Evolutionary conservation across 768 basidiomycete species (phyloP).

Genomic region (Lentinula sp.): DNA sequence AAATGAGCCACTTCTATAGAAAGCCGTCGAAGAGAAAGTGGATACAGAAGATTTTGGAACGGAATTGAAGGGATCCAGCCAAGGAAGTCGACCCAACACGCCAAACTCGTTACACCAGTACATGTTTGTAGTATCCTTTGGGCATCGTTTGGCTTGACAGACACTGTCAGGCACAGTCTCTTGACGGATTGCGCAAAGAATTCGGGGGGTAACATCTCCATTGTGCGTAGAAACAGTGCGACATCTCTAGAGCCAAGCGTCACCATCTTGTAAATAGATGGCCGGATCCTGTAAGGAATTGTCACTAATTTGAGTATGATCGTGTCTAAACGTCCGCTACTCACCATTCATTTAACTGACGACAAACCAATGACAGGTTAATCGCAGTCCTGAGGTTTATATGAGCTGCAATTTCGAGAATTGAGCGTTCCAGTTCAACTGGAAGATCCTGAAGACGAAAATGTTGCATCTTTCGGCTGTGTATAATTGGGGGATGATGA

Average conservation of each 20-base stretch:
- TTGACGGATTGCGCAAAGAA: constrained; percentile 33
- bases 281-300: constrained; percentile 26
- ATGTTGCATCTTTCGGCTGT: neutral
- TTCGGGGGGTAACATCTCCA: constrained; percentile 22
- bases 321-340: constrained; percentile 7
- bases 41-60: constrained; percentile 17
- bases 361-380: constrained; percentile 29
- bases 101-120: constrained; percentile 28
- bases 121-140: constrained; percentile 27
- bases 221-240: constrained; percentile 27
- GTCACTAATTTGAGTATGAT: neutral
- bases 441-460: constrained; percentile 21
- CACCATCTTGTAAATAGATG: constrained; percentile 31
- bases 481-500: neutral
- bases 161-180: constrained; percentile 30
- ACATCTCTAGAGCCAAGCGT: constrained; percentile 25
- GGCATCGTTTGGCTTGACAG: constrained; percentile 21
- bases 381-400: constrained; percentile 19
- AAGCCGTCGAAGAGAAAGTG: constrained; percentile 23
- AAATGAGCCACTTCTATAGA: constrained; percentile 29
- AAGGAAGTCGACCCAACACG: constrained; percentile 30
- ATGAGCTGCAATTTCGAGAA: constrained; percentile 27
- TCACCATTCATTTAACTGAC: constrained; percentile 26
- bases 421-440: constrained; percentile 32
- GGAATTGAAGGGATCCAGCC: constrained; percentile 8